phyloP scores from a whole-genome alignment of 2,329 filamentous ascomycete genomes.

The Cercospora berteroae region DNA sequence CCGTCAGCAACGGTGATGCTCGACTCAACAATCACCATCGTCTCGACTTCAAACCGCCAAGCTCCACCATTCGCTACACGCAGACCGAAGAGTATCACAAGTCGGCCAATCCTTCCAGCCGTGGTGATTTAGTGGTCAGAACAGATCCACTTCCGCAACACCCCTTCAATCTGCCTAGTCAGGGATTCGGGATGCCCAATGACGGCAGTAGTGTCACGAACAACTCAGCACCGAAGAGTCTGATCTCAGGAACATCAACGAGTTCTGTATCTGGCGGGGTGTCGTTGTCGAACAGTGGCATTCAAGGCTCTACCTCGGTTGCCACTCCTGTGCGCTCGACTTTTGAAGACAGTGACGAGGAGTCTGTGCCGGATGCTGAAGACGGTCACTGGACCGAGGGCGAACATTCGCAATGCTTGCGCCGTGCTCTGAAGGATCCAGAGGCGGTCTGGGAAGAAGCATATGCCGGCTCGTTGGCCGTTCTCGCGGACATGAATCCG shows the following conservation, averaged over 20 bases:
- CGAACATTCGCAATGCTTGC: conserved; percentile 14
- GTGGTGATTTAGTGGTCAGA: not conserved
- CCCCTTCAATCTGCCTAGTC: not conserved
- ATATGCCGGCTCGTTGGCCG: conserved; percentile 23
- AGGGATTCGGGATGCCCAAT: not conserved
- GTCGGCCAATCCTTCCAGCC: not conserved
- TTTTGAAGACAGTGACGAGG: not conserved
- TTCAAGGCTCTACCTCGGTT: not conserved
- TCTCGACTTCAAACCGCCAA: conserved; percentile 4
- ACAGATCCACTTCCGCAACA: conserved; percentile 18
- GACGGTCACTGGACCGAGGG: conserved; percentile 20
- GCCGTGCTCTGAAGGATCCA: conserved; percentile 24
- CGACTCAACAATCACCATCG: conserved; percentile 1
- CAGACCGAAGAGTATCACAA: conserved; percentile 23
- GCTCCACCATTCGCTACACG: conserved; percentile 13
- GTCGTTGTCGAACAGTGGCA: not conserved
- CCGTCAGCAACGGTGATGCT: not conserved
- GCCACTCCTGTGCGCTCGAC: not conserved
- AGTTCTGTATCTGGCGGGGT: not conserved
- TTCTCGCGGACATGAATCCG: conserved; percentile 31
- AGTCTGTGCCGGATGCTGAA: not conserved
- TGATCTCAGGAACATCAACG: not conserved
- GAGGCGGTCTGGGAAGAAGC: conserved; percentile 25
- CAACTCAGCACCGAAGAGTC: not conserved
- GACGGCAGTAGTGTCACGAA: not conserved